phyloP scores from a whole-genome alignment of 768 basidiomycete genomes.

The Serendipita indica region DNA sequence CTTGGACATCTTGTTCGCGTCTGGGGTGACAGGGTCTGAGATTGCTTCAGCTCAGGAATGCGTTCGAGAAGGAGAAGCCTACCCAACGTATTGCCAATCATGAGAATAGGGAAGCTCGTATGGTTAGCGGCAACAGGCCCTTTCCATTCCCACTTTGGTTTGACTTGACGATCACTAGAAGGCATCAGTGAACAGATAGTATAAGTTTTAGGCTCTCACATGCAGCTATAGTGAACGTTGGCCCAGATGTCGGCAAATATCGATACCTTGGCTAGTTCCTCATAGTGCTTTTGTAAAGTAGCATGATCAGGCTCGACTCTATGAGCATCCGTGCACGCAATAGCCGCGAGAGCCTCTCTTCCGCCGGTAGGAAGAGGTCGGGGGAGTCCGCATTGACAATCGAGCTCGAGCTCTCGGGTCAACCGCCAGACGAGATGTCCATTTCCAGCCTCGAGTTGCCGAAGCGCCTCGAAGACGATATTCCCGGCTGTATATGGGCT shows the following conservation, averaged over 20 bases:
- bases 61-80: neutral
- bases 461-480: neutral
- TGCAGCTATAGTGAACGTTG: neutral
- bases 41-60: neutral
- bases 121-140: conserved; percentile 4
- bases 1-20: conserved; percentile 9
- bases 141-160: neutral
- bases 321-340: conserved; percentile 4
- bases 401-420: neutral
- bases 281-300: neutral
- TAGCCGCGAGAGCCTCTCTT: neutral
- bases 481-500: neutral
- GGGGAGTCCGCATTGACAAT: neutral
- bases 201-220: neutral
- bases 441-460: neutral
- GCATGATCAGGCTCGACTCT: neutral
- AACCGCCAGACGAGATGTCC: neutral
- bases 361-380: neutral
- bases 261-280: neutral
- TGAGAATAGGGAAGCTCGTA: conserved; percentile 10
- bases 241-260: conserved; percentile 8
- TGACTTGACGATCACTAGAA: neutral
- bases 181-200: neutral
- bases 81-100: conserved; percentile 2
- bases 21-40: neutral